Percentiles rank a stretch among this genome's conserved stretches.
phyloP scores from a whole-genome alignment of 2,329 filamentous ascomycete genomes.

The Eutypella sp. region DNA sequence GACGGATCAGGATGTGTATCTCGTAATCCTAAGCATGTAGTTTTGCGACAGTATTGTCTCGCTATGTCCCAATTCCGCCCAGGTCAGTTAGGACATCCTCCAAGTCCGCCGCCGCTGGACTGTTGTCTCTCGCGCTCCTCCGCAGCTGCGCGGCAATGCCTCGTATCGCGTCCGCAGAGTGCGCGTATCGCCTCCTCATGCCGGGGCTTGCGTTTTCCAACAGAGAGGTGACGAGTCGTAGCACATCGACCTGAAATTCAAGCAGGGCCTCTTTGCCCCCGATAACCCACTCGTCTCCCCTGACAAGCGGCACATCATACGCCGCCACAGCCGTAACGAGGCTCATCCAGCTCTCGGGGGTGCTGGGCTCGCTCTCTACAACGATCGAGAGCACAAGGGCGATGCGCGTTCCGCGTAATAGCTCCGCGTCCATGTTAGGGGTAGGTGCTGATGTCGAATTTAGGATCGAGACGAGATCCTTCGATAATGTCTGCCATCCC shows the following conservation, averaged over 20 bases:
- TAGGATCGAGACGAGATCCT: slow-evolving; percentile 44
- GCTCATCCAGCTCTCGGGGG: slow-evolving; percentile 53
- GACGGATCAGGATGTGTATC: too few species aligned
- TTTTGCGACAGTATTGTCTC: too few species aligned
- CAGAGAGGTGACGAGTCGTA: slow-evolving; percentile 53
- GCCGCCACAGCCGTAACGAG: slow-evolving; percentile 47
- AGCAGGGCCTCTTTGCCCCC: slow-evolving; percentile 18
- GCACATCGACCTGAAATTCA: slow-evolving; percentile 48
- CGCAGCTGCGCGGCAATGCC: slow-evolving; percentile 43
- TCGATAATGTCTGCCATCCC: slow-evolving; percentile 50
- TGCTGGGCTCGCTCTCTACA: slow-evolving; percentile 41
- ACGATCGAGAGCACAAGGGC: slow-evolving; percentile 50
- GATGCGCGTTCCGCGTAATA: slow-evolving; percentile 48
- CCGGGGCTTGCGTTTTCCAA: slow-evolving; percentile 41
- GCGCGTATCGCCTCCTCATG: slow-evolving; percentile 44
- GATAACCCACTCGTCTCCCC: not conserved
- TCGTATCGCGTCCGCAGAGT: slow-evolving; percentile 45
- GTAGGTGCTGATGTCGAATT: slow-evolving; percentile 21
- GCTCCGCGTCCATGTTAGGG: slow-evolving; percentile 22
- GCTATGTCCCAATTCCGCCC: not conserved
- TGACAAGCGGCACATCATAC: slow-evolving; percentile 35
- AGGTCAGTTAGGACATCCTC: slow-evolving; percentile 4
- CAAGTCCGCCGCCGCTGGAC: slow-evolving; percentile 6
- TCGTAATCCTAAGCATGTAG: too few species aligned
- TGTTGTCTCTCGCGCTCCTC: slow-evolving; percentile 4